phyloP scores from a whole-genome alignment of 2,329 filamentous ascomycete species.

The Chaetomiaceae sp. region DNA sequence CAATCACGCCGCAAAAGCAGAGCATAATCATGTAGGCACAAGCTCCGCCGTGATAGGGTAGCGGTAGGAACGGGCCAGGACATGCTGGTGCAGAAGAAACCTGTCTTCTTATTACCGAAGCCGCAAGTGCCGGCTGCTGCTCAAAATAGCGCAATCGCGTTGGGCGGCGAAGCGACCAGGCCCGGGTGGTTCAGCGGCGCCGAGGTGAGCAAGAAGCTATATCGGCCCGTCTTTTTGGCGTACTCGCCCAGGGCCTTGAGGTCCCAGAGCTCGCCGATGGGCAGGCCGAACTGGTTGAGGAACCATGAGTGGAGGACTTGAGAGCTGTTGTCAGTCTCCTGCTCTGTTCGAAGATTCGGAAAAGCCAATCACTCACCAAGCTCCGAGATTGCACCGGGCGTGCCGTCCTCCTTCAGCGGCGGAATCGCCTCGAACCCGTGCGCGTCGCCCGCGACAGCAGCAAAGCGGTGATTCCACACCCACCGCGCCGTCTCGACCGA shows the following conservation, averaged over 20 bases:
- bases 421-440: conserved; percentile 60
- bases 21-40: too few relatives aligned
- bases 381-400: conserved; percentile 27
- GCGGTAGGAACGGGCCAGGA: too few relatives aligned
- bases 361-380: conserved; percentile 31
- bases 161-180: conserved; percentile 42
- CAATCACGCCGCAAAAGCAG: too few relatives aligned
- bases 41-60: too few relatives aligned
- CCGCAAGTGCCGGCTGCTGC: too few relatives aligned
- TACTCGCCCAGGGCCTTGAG: conserved; percentile 47
- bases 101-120: too few relatives aligned
- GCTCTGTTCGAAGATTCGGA: too few relatives aligned
- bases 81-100: too few relatives aligned
- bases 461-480: conserved; percentile 64
- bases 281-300: conserved; percentile 46
- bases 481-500: conserved; percentile 51
- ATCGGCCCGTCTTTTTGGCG: conserved; percentile 46
- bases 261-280: conserved; percentile 51
- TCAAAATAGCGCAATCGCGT: conserved; percentile 42
- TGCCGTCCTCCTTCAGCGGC: conserved; percentile 39
- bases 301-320: conserved; percentile 43
- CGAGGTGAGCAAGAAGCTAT: conserved; percentile 57
- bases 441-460: conserved; percentile 57
- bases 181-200: conserved; percentile 53
- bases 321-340: background rate